A percentile compares a stretch with the other conserved stretches of the same genome.
Evolutionary conservation across 495 filamentous ascomycete species (phyloP).

Genomic region (Hypoxylon lenormandii): DNA sequence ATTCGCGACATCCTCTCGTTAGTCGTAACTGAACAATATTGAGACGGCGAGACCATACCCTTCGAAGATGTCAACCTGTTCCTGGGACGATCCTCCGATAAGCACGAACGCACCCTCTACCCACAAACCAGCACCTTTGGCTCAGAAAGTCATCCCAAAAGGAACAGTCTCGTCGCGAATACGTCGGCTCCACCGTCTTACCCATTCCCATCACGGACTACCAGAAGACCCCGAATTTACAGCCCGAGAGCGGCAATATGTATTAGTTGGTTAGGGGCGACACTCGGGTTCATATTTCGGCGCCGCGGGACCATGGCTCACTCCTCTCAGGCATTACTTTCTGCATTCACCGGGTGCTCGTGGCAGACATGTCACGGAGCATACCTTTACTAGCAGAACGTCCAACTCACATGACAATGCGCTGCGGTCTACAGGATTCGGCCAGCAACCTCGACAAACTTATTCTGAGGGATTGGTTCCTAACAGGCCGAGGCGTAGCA

Average conservation of each 20-base stretch:
- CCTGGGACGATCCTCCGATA: conserved; percentile 29
- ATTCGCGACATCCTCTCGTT: conserved; percentile 11
- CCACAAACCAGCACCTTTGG: conserved; percentile 1
- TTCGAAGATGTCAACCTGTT: conserved; percentile 34
- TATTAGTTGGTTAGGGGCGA: conserved; percentile 39
- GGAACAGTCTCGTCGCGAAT: conserved; percentile 41
- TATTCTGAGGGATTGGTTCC: conserved; percentile 11
- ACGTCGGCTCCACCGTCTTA: conserved; percentile 40
- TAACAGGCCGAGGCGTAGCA: conserved; percentile 2
- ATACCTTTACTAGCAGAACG: conserved; percentile 9
- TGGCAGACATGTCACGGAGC: conserved; percentile 1
- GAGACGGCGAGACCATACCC: not conserved
- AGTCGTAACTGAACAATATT: not conserved
- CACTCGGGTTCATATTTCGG: conserved; percentile 43
- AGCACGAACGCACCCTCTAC: conserved; percentile 2
- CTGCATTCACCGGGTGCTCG: conserved; percentile 21
- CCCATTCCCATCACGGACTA: conserved; percentile 21
- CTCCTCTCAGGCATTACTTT: conserved; percentile 25
- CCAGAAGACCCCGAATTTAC: conserved; percentile 33
- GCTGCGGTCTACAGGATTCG: not conserved
- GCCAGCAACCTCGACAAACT: conserved; percentile 25
- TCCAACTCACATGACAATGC: conserved; percentile 1
- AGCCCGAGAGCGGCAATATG: conserved; percentile 40
- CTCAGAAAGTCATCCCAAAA: conserved; percentile 30
- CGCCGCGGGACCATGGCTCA: conserved; percentile 27